These are phyloP conservation scores for Leccinum incarnatum DNA, from an alignment of 768 basidiomycete genomes.

Conservation along the genomic window DNA sequence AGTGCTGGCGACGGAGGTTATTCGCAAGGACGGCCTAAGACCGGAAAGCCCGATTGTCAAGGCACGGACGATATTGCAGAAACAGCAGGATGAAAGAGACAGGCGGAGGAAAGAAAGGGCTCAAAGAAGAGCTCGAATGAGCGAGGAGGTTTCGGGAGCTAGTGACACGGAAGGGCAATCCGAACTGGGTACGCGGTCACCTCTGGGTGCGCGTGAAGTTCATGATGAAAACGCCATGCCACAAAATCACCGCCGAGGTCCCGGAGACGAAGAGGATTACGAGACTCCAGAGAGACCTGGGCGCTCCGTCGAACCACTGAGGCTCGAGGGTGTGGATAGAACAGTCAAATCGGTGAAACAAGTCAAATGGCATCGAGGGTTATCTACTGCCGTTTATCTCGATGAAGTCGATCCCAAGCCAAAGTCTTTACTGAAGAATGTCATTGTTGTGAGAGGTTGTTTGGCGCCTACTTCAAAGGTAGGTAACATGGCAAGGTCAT, in stretches of 20 bases:
- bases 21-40: slow-evolving; percentile 64
- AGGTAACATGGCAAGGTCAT: slow-evolving; percentile 9
- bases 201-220: slow-evolving; percentile 3
- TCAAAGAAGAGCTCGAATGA: slow-evolving; percentile 52
- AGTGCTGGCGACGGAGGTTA: slow-evolving; percentile 64
- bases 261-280: slow-evolving; percentile 83
- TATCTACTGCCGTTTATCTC: slow-evolving; percentile 59
- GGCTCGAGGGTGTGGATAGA: slow-evolving; percentile 35
- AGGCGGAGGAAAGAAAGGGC: slow-evolving; percentile 57
- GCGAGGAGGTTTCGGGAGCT: slow-evolving; percentile 30
- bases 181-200: slow-evolving; percentile 7
- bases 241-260: slow-evolving; percentile 53
- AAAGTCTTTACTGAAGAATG: slow-evolving; percentile 41
- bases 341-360: slow-evolving; percentile 41
- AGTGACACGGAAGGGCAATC: slow-evolving; percentile 32
- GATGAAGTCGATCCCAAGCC: slow-evolving; percentile 60
- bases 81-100: slow-evolving; percentile 61
- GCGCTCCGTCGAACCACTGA: slow-evolving; percentile 39
- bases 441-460: slow-evolving; percentile 55
- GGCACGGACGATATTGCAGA: slow-evolving; percentile 63
- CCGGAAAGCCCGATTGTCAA: slow-evolving; percentile 82
- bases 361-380: slow-evolving; percentile 76
- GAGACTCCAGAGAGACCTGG: slow-evolving; percentile 55
- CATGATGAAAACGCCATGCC: slow-evolving; percentile 28
- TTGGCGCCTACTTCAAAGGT: slow-evolving; percentile 69